A percentile compares a stretch with the other conserved stretches of the same genome.
Evolutionary conservation across 1,284 basidiomycete genomes (phyloP).

Genomic region (Ceratobasidium sp.): DNA sequence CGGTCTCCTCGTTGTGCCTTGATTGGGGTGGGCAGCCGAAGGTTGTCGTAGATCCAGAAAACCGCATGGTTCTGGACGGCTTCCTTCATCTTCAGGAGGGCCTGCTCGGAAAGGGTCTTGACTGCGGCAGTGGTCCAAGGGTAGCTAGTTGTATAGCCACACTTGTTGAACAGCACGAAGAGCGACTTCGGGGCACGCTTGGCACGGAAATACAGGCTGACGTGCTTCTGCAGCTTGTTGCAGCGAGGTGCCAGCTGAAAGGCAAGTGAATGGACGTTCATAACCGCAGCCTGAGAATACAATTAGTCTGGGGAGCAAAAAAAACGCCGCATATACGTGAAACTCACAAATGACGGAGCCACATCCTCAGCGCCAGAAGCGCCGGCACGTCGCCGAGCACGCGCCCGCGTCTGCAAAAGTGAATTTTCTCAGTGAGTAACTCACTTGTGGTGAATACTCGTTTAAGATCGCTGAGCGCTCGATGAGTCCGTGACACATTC

Average conservation of each 20-base stretch:
- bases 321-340: neutral
- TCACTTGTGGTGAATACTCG: no score
- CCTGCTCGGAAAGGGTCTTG: neutral
- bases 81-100: neutral
- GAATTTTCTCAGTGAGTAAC: no score
- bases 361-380: neutral
- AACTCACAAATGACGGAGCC: neutral
- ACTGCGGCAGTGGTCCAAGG: neutral
- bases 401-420: no score
- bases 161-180: slow-evolving; percentile 10
- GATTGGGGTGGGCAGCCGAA: slow-evolving; percentile 16
- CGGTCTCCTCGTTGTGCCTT: slow-evolving; percentile 12
- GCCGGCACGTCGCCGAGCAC: no score
- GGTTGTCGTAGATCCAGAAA: slow-evolving; percentile 31
- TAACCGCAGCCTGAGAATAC: neutral
- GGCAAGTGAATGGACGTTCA: slow-evolving; percentile 17
- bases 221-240: neutral
- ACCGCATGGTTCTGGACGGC: neutral
- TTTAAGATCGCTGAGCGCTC: no score
- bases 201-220: slow-evolving; percentile 7
- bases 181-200: slow-evolving; percentile 12
- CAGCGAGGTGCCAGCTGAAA: slow-evolving; percentile 6
- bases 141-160: slow-evolving; percentile 3
- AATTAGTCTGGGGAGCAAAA: neutral
- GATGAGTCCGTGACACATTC: no score